These are phyloP conservation scores for Apiotrichum gamsii DNA, from an alignment of 1,284 basidiomycete species.

Conservation along the genomic window DNA sequence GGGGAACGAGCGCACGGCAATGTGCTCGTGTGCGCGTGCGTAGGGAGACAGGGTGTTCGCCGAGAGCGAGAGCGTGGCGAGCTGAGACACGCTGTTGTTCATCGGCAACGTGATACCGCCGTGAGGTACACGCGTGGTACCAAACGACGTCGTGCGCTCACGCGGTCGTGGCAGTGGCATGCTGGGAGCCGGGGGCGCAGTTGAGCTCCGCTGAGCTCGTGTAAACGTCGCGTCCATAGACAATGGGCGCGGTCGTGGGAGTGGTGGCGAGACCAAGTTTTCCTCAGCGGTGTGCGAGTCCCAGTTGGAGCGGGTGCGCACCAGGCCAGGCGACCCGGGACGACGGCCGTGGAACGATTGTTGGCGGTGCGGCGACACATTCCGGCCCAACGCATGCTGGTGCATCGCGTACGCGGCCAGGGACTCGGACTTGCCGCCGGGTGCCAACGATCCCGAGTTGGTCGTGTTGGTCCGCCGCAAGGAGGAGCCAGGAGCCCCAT, in stretches of 20 bases:
- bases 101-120: slow-evolving; percentile 60
- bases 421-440: not conserved
- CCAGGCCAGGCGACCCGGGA: slow-evolving; percentile 4
- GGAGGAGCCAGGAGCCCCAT: slow-evolving; percentile 22
- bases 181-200: not conserved
- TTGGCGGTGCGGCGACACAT: not conserved
- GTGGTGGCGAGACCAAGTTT: not conserved
- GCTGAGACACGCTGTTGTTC: slow-evolving; percentile 70
- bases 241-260: not conserved
- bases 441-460: too few species aligned
- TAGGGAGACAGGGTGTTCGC: slow-evolving; percentile 89
- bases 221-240: too few species aligned
- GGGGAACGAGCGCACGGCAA: slow-evolving; percentile 78
- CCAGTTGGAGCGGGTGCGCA: slow-evolving; percentile 25
- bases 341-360: not conserved
- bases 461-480: slow-evolving; percentile 32
- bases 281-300: slow-evolving; percentile 14
- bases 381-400: not conserved
- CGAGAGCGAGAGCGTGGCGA: slow-evolving; percentile 73
- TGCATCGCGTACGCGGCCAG: slow-evolving; percentile 4
- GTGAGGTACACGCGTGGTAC: not conserved
- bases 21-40: slow-evolving; percentile 78
- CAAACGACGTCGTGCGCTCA: slow-evolving; percentile 8
- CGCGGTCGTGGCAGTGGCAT: not conserved
- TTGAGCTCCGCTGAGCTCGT: not conserved